A percentile compares a stretch with the other conserved stretches of the same genome.
Conservation (phyloP, 2,329 filamentous ascomycete genomes). For the Aspergillus sp. region DNA sequence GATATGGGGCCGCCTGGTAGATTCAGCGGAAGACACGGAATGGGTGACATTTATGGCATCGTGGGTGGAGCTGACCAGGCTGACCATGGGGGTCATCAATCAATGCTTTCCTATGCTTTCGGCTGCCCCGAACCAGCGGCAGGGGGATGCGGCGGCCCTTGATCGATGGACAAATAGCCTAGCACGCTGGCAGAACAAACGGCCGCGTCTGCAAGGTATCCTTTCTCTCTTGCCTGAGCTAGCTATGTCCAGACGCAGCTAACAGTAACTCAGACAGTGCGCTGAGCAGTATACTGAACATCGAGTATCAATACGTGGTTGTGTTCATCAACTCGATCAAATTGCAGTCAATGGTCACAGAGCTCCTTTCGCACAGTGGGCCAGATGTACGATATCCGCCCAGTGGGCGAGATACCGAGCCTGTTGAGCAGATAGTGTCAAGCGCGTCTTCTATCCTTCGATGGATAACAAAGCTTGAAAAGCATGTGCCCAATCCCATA, state of each 20-base stretch:
- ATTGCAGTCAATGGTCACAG: conserved; percentile 50
- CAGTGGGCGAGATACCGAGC: conserved; percentile 27
- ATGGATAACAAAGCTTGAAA: conserved; percentile 38
- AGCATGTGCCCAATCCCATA: conserved; percentile 18
- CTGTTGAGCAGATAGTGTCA: conserved; percentile 51
- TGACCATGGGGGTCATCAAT: conserved; percentile 45
- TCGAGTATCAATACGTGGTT: conserved; percentile 44
- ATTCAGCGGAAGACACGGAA: conserved; percentile 33
- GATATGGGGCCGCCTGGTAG: too few relatives aligned
- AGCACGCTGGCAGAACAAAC: conserved; percentile 7
- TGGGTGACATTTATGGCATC: conserved; percentile 46
- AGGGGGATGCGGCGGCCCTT: neutral
- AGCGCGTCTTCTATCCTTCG: conserved; percentile 46
- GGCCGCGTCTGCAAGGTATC: conserved; percentile 4
- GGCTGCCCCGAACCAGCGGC: neutral
- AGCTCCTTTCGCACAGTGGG: conserved; percentile 25
- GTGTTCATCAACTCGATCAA: conserved; percentile 40
- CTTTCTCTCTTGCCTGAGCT: neutral
- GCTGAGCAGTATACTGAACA: conserved; percentile 44
- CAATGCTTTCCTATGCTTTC: conserved; percentile 27
- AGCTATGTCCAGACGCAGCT: neutral
- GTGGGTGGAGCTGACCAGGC: conserved; percentile 38
- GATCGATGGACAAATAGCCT: conserved; percentile 12
- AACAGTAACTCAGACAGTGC: neutral
- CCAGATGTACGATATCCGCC: conserved; percentile 7